Conservation (phyloP, 768 basidiomycete species). For the Mycena amicta region DNA sequence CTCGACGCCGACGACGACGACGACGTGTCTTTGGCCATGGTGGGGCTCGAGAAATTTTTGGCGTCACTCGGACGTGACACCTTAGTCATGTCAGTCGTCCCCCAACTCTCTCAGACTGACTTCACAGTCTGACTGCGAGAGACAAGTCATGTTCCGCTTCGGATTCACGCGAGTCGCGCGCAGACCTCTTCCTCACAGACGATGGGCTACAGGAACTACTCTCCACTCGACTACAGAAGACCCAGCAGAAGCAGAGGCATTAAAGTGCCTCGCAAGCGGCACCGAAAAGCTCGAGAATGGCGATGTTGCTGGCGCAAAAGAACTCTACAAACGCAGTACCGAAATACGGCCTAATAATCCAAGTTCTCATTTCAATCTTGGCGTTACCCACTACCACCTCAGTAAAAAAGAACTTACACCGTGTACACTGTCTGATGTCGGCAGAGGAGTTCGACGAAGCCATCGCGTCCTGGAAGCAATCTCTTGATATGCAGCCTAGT, state of each 20-base stretch:
- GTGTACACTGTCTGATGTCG: constrained; percentile 10
- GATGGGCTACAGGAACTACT: constrained; percentile 46
- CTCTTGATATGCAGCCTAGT: constrained; percentile 79
- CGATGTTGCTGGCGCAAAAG: constrained; percentile 78
- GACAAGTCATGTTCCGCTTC: neutral
- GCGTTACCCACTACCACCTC: constrained; percentile 87
- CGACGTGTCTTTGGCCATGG: constrained; percentile 36
- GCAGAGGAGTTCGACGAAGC: constrained; percentile 88
- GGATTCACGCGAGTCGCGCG: neutral
- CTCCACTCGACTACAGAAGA: constrained; percentile 81
- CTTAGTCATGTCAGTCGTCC: neutral
- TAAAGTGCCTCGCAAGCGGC: constrained; percentile 79
- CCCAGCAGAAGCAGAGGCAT: constrained; percentile 79
- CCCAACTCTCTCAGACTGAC: neutral
- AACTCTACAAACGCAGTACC: constrained; percentile 74
- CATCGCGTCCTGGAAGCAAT: constrained; percentile 85
- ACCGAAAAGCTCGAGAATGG: constrained; percentile 86
- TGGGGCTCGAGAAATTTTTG: constrained; percentile 11
- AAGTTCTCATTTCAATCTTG: constrained; percentile 84
- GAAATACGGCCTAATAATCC: constrained; percentile 81
- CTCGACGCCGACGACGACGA: constrained; percentile 45
- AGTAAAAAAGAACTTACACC: constrained; percentile 56
- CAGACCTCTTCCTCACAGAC: too few relatives aligned
- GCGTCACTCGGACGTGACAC: neutral
- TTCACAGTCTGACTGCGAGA: neutral